A percentile compares a stretch with the other conserved stretches of the same genome.
phyloP scores from a whole-genome alignment of 331 rosid species.

The Stylosanthes scabra region DNA sequence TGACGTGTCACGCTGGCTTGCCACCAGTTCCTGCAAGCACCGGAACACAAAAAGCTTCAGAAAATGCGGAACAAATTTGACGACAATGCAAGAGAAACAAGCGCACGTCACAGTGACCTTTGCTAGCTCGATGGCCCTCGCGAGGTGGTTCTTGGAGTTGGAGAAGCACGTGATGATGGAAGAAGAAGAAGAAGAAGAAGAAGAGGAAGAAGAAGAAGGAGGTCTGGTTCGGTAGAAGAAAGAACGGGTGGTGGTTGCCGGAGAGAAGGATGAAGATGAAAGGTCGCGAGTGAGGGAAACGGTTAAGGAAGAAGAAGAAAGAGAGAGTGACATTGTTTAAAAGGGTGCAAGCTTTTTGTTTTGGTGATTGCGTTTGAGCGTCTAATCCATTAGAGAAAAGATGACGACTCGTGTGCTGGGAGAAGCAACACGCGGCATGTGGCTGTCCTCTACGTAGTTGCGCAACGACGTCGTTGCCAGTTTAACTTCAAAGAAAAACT shows the following conservation, averaged over 20 bases:
- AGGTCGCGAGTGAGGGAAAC: constrained; percentile 4
- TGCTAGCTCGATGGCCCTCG: neutral
- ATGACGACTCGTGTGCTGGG: constrained; percentile 4
- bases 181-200: neutral
- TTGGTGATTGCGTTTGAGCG: constrained; percentile 20
- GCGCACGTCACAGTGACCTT: constrained; percentile 25
- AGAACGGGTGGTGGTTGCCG: neutral
- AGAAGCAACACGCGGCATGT: constrained; percentile 19
- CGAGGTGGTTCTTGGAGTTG: constrained; percentile 35
- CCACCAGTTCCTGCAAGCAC: constrained; percentile 60
- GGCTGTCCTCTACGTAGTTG: neutral
- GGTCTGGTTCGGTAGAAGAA: constrained; percentile 14
- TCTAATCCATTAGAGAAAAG: constrained; percentile 36
- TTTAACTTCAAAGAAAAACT: neutral
- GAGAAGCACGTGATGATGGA: constrained; percentile 39
- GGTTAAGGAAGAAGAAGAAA: constrained; percentile 36
- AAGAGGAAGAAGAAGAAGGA: neutral
- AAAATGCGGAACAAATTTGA: constrained; percentile 19
- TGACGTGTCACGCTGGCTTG: constrained; percentile 41
- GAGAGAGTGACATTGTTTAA: constrained; percentile 39
- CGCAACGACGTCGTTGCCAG: constrained; percentile 9
- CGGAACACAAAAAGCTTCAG: constrained; percentile 47
- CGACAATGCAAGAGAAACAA: neutral
- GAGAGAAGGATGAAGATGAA: neutral
- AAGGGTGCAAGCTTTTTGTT: neutral